A percentile compares a stretch with the other conserved stretches of the same genome.
Conservation (phyloP, 1,284 basidiomycete genomes). For the Cutaneotrichosporon sp. region DNA sequence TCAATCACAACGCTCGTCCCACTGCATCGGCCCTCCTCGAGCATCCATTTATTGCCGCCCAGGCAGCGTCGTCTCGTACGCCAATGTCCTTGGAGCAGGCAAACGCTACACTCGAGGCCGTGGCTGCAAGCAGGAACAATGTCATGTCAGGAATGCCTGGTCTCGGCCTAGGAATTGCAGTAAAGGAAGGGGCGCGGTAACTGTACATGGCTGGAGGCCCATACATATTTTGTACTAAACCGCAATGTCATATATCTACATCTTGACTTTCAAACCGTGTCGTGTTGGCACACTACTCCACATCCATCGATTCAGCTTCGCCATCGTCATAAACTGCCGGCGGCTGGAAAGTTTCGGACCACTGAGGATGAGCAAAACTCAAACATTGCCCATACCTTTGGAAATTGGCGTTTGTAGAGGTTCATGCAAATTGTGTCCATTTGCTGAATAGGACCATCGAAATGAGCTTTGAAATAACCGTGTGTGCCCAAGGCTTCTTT, state of each 20-base stretch:
- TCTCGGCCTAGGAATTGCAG: conserved; percentile 1
- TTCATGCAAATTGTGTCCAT: conserved; percentile 94
- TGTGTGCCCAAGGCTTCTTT: conserved; percentile 93
- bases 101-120: conserved; percentile 12
- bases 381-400: conserved; percentile 50
- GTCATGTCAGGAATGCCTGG: conserved; percentile 1
- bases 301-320: neutral
- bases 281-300: no score
- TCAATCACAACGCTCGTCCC: conserved; percentile 75
- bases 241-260: no score
- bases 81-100: conserved; percentile 15
- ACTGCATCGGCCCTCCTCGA: conserved; percentile 68
- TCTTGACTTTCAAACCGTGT: no score
- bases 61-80: conserved; percentile 1
- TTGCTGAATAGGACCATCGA: conserved; percentile 90
- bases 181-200: neutral
- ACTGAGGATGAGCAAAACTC: conserved; percentile 10
- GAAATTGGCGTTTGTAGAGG: conserved; percentile 84
- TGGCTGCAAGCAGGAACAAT: conserved; percentile 10
- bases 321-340: neutral
- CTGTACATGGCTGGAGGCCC: no score
- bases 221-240: no score
- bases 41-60: conserved; percentile 61
- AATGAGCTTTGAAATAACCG: conserved; percentile 96
- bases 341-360: conserved; percentile 26